Base-by-base conservation (phyloP, 2,329 filamentous ascomycete species). In the Monilinia fructicola region DNA sequence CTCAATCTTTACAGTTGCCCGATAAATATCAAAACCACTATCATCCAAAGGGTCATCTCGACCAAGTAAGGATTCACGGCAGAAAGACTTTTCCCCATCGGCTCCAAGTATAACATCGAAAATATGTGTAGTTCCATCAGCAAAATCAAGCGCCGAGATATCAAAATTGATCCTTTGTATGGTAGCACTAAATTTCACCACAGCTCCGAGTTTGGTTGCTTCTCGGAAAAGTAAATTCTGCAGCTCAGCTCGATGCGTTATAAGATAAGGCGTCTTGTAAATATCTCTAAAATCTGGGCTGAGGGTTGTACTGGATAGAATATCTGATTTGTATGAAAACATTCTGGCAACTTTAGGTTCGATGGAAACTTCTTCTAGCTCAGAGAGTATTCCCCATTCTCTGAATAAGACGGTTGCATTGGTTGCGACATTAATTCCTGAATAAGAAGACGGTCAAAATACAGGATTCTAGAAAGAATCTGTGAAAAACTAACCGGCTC, bases 71-170 rank as follows among this genome's bases (percentile, higher is more conserved):
- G 59, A 14, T 31, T 62, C 56, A 26, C 56, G 42, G n/a, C 56
- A 60, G 26, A 60, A 44, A 28, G 46, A 62, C 46, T 52, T 62
- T 28, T 62, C 59, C 23, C 59, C 59, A 38, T 62, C 59, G 4
- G 59, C 59, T 7, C 59, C 46, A 11, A 52, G 18, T n/a, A 52
- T 52, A 12, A 42, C 59, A 62, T 62, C 59, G 12, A 50, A 35
- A n/a, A 1, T 52, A 16, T 3, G 31, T 18, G 14, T 52, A 12
- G 9, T 23, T 21, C 59, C 46, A 40, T 40, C 46, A 11, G 18
- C 12, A 40, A 53, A 16, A 16, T 38, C 46, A 11, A 62, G 16
- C 35, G 4, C 16, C 31, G 59, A 31, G 2, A 9, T 35, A 44
- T 62, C 46, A 23, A 52, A 62, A 28, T 53, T 12, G 28, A 52